Conservation (phyloP, 495 filamentous ascomycete species). For the Podospora australis region DNA sequence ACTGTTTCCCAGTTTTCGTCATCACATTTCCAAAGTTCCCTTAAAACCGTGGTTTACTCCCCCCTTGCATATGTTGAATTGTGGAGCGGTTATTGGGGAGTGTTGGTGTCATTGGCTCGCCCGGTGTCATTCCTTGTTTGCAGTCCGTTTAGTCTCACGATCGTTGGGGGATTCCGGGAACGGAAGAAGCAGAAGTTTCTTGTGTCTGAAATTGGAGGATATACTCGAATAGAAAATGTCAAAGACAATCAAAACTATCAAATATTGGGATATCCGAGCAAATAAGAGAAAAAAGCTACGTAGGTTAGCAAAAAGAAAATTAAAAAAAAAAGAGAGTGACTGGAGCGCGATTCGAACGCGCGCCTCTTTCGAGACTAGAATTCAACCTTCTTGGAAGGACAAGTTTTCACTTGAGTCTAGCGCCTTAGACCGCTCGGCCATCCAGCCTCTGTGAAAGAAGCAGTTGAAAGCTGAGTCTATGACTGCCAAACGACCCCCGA, state of each 20-base stretch:
- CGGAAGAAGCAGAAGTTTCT: no score
- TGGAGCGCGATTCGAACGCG: slow-evolving; percentile 31
- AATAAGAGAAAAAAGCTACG: background rate
- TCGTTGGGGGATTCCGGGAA: no score
- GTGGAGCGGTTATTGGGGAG: background rate
- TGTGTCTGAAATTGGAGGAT: no score
- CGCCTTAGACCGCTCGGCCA: slow-evolving; percentile 33
- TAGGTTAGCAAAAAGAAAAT: background rate
- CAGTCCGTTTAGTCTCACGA: no score
- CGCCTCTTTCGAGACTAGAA: slow-evolving; percentile 31
- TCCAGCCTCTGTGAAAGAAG: no score
- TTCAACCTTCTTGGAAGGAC: slow-evolving; percentile 13
- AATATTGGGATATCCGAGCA: background rate
- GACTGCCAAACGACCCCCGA: no score
- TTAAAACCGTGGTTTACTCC: background rate
- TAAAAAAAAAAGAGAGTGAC: slow-evolving; percentile 16
- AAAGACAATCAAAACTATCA: background rate
- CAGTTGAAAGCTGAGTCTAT: no score
- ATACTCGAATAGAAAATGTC: no score
- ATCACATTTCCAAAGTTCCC: background rate
- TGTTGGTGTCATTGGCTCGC: no score
- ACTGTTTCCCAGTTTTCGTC: background rate
- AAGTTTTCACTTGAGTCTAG: slow-evolving; percentile 24
- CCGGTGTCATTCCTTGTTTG: no score
- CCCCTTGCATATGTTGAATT: background rate